A percentile compares a stretch with the other conserved stretches of the same genome.
These are phyloP conservation scores for Solanum virginianum DNA, from an alignment of 257 asterid species.

Conservation along the genomic window DNA sequence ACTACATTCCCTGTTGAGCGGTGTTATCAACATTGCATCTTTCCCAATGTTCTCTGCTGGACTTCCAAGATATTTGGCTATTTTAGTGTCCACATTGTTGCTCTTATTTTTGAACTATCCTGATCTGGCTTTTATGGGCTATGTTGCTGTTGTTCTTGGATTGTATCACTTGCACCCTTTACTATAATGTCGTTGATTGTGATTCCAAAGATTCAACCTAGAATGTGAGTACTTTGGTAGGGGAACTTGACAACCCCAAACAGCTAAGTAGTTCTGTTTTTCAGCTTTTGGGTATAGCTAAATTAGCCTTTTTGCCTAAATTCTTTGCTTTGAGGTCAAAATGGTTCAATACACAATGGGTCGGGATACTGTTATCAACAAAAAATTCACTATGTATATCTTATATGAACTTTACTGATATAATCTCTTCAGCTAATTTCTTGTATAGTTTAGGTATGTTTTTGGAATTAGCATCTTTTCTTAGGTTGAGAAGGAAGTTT, in stretches of 20 bases:
- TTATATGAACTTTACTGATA: constrained; percentile 39
- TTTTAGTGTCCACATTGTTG: background rate
- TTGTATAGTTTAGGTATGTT: constrained; percentile 68
- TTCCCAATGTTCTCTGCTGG: constrained; percentile 4
- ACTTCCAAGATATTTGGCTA: constrained; percentile 2
- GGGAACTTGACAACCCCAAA: constrained; percentile 57
- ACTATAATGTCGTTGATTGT: background rate
- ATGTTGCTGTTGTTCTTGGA: constrained; percentile 8
- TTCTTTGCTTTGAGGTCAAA: constrained; percentile 28
- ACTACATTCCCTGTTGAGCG: constrained; percentile 4
- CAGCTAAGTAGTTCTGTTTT: constrained; percentile 52
- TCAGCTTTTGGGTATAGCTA: constrained; percentile 57
- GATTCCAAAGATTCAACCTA: constrained; percentile 9
- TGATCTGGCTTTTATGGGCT: constrained; percentile 18
- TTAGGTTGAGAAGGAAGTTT: constrained; percentile 49
- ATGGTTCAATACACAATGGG: constrained; percentile 71
- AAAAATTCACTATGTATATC: constrained; percentile 40
- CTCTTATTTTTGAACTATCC: constrained; percentile 13
- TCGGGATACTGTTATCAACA: constrained; percentile 50
- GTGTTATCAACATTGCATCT: constrained; percentile 5
- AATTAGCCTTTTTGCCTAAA: constrained; percentile 30
- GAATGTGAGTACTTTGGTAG: constrained; percentile 61
- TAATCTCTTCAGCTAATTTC: constrained; percentile 50
- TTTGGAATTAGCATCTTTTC: constrained; percentile 55
- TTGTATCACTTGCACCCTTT: constrained; percentile 15